Conservation (phyloP, 371 early-diverging fungal genomes). For the Neoconidiobolus thromboides region DNA sequence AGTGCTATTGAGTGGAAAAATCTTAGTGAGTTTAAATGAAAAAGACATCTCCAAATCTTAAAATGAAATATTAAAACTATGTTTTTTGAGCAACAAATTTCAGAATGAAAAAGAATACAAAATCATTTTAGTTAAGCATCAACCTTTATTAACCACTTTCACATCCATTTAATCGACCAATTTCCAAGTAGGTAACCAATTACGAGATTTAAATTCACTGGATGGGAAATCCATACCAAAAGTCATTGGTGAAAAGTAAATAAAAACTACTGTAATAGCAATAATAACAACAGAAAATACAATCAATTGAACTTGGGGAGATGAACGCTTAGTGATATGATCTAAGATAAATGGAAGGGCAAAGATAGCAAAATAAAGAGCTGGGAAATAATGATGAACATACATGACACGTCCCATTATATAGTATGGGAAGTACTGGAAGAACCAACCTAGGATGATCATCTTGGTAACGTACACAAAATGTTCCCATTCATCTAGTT, state of each 20-base stretch:
- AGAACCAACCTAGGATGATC: constrained; percentile 74
- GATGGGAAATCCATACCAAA: constrained; percentile 6
- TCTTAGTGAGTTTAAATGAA: too few relatives aligned
- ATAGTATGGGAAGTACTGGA: constrained; percentile 95
- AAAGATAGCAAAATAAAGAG: constrained; percentile 85
- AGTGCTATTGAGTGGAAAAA: too few relatives aligned
- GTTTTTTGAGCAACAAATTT: too few relatives aligned
- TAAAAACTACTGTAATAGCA: background rate
- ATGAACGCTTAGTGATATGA: constrained; percentile 23
- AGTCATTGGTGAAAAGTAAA: constrained; percentile 4
- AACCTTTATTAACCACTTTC: too few relatives aligned
- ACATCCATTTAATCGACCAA: background rate
- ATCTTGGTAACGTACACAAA: constrained; percentile 51
- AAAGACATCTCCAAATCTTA: too few relatives aligned
- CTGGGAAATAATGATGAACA: constrained; percentile 97
- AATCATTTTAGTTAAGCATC: too few relatives aligned
- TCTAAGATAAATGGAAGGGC: constrained; percentile 53
- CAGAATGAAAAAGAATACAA: too few relatives aligned
- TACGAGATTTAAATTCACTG: background rate
- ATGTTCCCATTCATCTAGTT: constrained; percentile 44
- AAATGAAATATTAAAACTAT: too few relatives aligned
- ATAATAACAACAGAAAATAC: background rate
- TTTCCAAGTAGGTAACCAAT: constrained; percentile 4
- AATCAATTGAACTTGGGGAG: constrained; percentile 8
- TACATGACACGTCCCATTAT: constrained; percentile 96